phyloP scores from a whole-genome alignment of 495 filamentous ascomycete species.

The Staphylotrichum longicolle region DNA sequence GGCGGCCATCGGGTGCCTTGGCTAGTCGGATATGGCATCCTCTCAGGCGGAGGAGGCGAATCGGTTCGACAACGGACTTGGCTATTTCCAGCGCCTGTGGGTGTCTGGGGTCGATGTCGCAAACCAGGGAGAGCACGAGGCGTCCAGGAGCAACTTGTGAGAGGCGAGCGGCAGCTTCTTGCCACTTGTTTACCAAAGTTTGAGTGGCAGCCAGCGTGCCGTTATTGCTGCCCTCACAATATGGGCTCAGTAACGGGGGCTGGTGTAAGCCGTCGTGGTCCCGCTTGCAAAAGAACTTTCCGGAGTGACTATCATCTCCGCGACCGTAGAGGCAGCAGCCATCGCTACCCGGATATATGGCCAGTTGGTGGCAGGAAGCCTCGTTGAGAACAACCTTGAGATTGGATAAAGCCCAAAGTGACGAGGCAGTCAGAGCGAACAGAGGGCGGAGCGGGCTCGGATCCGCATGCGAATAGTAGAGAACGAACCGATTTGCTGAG shows the following conservation, averaged over 20 bases:
- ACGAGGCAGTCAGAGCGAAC: not conserved
- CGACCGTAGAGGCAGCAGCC: too few relatives aligned
- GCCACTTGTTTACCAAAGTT: not conserved
- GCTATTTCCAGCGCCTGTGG: not conserved
- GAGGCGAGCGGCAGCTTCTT: too few relatives aligned
- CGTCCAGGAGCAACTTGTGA: not conserved
- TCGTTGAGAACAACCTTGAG: constrained; percentile 7
- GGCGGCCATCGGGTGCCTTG: too few relatives aligned
- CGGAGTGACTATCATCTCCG: too few relatives aligned
- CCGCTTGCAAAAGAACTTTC: too few relatives aligned
- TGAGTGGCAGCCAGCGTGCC: not conserved
- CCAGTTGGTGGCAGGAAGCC: not conserved
- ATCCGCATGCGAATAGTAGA: not conserved
- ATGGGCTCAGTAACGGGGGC: too few relatives aligned
- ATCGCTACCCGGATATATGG: not conserved
- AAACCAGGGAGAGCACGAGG: constrained; percentile 5
- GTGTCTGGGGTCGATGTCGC: constrained; percentile 5
- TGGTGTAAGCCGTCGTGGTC: too few relatives aligned
- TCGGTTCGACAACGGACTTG: not conserved
- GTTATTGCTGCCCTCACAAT: not conserved
- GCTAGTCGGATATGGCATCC: too few relatives aligned
- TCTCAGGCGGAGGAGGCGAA: too few relatives aligned
- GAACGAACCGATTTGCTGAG: not conserved
- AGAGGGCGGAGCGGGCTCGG: not conserved
- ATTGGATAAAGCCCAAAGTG: not conserved